A percentile compares a stretch with the other conserved stretches of the same genome.
phyloP scores from a whole-genome alignment of 2,329 filamentous ascomycete species.

The Aureobasidium sp. region DNA sequence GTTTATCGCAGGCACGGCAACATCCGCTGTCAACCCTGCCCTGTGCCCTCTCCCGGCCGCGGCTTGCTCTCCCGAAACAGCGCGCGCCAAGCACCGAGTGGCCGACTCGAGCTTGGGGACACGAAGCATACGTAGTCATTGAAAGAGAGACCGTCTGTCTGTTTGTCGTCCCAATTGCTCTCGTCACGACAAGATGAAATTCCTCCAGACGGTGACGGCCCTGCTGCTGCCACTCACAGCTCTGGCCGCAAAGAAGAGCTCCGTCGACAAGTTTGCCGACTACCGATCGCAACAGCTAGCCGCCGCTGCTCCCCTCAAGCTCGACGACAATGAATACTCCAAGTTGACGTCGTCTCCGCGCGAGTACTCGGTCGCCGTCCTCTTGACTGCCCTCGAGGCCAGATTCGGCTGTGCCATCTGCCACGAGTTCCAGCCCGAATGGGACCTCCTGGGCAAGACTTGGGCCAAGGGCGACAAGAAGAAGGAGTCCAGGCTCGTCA shows the following conservation, averaged over 20 bases:
- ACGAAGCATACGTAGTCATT: slow-evolving; percentile 11
- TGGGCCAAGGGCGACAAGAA: slow-evolving; percentile 81
- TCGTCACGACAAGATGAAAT: slow-evolving; percentile 50
- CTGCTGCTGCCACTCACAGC: slow-evolving; percentile 55
- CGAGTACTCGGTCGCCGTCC: slow-evolving; percentile 74
- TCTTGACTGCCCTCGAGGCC: slow-evolving; percentile 78
- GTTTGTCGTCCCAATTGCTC: not conserved
- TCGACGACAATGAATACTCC: slow-evolving; percentile 69
- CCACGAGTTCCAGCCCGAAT: slow-evolving; percentile 88
- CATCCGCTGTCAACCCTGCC: not conserved
- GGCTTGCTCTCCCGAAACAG: not conserved
- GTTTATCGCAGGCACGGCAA: slow-evolving; percentile 9
- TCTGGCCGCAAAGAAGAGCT: slow-evolving; percentile 58
- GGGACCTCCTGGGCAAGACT: slow-evolving; percentile 76
- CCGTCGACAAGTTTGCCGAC: slow-evolving; percentile 58
- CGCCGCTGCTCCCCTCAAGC: slow-evolving; percentile 59
- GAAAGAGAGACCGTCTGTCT: not conserved
- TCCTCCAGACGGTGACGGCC: slow-evolving; percentile 57
- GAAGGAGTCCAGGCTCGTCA: slow-evolving; percentile 65
- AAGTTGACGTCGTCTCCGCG: slow-evolving; percentile 69
- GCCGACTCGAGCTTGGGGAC: slow-evolving; percentile 2
- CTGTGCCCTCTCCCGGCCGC: not conserved
- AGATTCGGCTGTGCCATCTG: slow-evolving; percentile 83
- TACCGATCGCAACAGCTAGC: slow-evolving; percentile 63
- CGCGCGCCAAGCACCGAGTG: slow-evolving; percentile 1